Percentiles rank a stretch among this genome's conserved stretches.
Evolutionary conservation across 768 basidiomycete species (phyloP).

Genomic region (Mycena crocata): DNA sequence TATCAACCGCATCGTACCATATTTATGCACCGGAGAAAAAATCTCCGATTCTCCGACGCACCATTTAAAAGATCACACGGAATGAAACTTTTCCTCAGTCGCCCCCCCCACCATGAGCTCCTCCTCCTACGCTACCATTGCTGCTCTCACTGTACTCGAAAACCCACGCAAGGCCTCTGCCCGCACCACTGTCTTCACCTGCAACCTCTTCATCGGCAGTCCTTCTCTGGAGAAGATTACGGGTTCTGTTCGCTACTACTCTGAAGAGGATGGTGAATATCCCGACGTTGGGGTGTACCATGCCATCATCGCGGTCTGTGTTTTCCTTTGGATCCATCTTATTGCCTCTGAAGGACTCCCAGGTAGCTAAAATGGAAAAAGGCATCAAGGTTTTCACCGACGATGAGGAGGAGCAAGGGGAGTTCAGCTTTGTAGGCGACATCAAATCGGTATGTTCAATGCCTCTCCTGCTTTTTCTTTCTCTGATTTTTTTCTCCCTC

Average conservation of each 20-base stretch:
- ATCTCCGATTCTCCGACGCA: background rate
- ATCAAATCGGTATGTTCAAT: too few species aligned
- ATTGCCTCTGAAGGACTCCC: too few species aligned
- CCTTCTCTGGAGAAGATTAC: background rate
- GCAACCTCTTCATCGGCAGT: background rate
- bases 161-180: background rate
- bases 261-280: background rate
- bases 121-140: slow-evolving; percentile 5
- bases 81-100: background rate
- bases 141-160: background rate
- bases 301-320: too few species aligned
- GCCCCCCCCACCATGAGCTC: background rate
- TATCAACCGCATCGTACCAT: too few species aligned
- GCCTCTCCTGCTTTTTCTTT: too few species aligned
- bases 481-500: too few species aligned
- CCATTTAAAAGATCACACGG: background rate
- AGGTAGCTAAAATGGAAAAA: too few species aligned
- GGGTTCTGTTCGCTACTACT: slow-evolving; percentile 1
- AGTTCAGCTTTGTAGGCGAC: too few species aligned
- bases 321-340: too few species aligned
- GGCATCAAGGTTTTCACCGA: too few species aligned
- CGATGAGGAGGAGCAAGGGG: too few species aligned
- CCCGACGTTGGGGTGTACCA: background rate
- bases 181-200: background rate
- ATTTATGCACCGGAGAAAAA: too few species aligned